phyloP scores from a whole-genome alignment of 169 alveolate species.

The Cryptosporidium bovis region DNA sequence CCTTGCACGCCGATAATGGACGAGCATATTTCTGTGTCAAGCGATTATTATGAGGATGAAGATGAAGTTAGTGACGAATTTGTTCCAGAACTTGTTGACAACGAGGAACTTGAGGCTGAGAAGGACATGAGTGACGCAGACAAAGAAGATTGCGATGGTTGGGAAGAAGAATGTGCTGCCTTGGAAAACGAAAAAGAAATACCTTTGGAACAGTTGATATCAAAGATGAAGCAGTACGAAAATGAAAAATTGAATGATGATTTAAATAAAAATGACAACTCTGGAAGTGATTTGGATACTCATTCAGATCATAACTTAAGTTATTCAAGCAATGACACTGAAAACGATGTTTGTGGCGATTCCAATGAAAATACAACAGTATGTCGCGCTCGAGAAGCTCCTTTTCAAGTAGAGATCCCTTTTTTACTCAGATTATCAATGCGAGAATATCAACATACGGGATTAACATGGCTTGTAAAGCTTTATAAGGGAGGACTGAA shows the following conservation, averaged over 20 bases:
- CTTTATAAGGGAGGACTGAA: slow-evolving; percentile 93
- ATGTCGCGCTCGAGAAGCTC: slow-evolving; percentile 75
- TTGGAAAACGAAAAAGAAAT: slow-evolving; percentile 73
- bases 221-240: slow-evolving; percentile 2
- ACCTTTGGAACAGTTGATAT: slow-evolving; percentile 30
- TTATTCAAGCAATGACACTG: not conserved
- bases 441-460: slow-evolving; percentile 95
- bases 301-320: not conserved
- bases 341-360: slow-evolving; percentile 75
- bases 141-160: slow-evolving; percentile 14
- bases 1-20: not conserved
- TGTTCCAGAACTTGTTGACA: not conserved
- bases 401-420: slow-evolving; percentile 84
- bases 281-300: not conserved
- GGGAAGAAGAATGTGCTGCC: slow-evolving; percentile 65
- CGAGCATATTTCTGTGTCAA: not conserved
- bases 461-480: slow-evolving; percentile 96
- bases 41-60: not conserved
- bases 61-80: not conserved
- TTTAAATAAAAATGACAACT: too few species aligned
- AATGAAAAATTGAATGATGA: not conserved
- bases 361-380: slow-evolving; percentile 69
- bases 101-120: slow-evolving; percentile 21
- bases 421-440: slow-evolving; percentile 90
- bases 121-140: slow-evolving; percentile 23